Percentiles rank a stretch among this genome's conserved stretches.
phyloP scores from a whole-genome alignment of 805 yeast genomes.

The Kuraishia molischiana region DNA sequence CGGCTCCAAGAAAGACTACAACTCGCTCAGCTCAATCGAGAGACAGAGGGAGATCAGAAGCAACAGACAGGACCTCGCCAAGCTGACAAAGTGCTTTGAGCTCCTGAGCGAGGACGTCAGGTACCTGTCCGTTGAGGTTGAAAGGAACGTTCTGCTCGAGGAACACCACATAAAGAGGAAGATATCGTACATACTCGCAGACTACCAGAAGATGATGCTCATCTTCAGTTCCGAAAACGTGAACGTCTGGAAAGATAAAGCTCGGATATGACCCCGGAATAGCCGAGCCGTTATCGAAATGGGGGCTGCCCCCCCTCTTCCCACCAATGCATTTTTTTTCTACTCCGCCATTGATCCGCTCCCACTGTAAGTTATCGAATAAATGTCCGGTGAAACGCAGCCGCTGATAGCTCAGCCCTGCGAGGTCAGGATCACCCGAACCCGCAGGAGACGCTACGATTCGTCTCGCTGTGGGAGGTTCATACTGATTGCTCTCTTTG shows the following conservation, averaged over 20 bases:
- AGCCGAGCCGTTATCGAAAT: no score
- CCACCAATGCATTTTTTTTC: no score
- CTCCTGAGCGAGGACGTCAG: constrained; percentile 32
- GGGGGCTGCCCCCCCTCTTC: no score
- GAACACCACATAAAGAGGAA: constrained; percentile 24
- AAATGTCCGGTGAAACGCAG: not conserved
- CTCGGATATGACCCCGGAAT: no score
- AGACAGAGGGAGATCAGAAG: constrained; percentile 10
- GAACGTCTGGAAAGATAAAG: constrained; percentile 1
- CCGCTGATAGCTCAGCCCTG: not conserved
- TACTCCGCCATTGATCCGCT: no score
- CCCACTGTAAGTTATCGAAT: not conserved
- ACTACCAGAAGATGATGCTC: constrained; percentile 18
- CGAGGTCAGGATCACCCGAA: not conserved
- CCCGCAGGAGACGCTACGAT: not conserved
- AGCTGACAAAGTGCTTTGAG: constrained; percentile 37
- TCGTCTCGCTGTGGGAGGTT: not conserved
- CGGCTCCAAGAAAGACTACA: constrained; percentile 10
- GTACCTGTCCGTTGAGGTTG: constrained; percentile 32
- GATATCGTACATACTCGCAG: constrained; percentile 28
- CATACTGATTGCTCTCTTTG: not conserved
- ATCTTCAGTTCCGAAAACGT: constrained; percentile 2
- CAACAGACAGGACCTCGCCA: constrained; percentile 25
- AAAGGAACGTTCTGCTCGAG: constrained; percentile 26
- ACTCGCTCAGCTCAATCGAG: constrained; percentile 10